phyloP scores from a whole-genome alignment of 2,329 filamentous ascomycete genomes.

The Pestalotiopsis sp. region DNA sequence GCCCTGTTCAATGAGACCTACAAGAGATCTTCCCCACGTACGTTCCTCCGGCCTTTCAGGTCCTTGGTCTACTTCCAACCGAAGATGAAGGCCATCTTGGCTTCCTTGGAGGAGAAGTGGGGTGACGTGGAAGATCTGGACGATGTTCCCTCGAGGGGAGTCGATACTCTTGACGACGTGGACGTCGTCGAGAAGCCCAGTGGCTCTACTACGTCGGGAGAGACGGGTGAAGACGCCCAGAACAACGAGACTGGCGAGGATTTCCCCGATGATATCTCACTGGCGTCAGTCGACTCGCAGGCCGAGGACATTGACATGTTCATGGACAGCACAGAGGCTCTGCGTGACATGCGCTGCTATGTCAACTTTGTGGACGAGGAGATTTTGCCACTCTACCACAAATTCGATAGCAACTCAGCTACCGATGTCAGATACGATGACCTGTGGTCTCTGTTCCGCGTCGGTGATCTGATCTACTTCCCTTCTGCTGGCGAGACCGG shows the following conservation, averaged over 20 bases:
- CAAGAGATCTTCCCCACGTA: constrained; percentile 35
- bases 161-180: constrained; percentile 27
- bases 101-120: constrained; percentile 41
- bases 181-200: constrained; percentile 25
- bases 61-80: constrained; percentile 40
- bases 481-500: constrained; percentile 31
- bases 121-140: constrained; percentile 35
- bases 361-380: constrained; percentile 44
- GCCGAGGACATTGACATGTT: constrained; percentile 34
- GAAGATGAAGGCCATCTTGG: constrained; percentile 38
- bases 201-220: background rate
- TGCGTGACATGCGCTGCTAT: constrained; percentile 42
- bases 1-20: constrained; percentile 29
- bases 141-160: constrained; percentile 23
- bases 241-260: constrained; percentile 17
- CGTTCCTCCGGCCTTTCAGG: constrained; percentile 42
- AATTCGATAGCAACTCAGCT: constrained; percentile 21
- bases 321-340: constrained; percentile 39
- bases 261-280: constrained; percentile 31
- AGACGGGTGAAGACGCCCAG: background rate
- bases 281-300: constrained; percentile 37
- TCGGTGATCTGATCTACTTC: constrained; percentile 41
- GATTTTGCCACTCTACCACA: constrained; percentile 36
- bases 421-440: constrained; percentile 36
- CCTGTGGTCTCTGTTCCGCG: constrained; percentile 41